Evolutionary conservation across 2,329 filamentous ascomycete genomes (phyloP), one percentile per base, ranked within the genome.

Genomic region (Colletotrichum navitas): DNA sequence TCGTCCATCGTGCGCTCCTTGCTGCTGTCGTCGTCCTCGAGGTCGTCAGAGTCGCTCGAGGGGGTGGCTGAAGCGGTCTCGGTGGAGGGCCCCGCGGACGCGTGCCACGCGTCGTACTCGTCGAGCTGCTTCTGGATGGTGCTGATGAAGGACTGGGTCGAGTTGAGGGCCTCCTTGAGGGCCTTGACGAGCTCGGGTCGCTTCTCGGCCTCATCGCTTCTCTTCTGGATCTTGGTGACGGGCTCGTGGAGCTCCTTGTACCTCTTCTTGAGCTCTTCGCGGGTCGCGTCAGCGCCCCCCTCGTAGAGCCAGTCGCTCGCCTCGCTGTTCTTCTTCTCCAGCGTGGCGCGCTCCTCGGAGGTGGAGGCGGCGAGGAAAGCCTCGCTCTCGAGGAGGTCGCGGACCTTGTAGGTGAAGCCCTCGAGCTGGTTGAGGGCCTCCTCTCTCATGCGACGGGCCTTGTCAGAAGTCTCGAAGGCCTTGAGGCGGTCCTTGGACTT

Each of bases 391-490:
- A 98, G 86, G 55, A 97, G 87, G 80, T 98, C 94, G 34, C 94
- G 91, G 36, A 93, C 89, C 77, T 91, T 92, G 86, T 99, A 99
- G 18, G 95, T 97, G 81, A 93, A 98, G 16, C 89, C 92, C 82
- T 99, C 96, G n/a, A 99, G 89, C 74, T 93, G 92, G 82, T 98
- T 99, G 68, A 98, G 85, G 1, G 93, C 90, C 80, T 98, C 95
- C 79, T 98, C 95, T 41, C 95, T 90, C 69, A 90, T 85, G 45
- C 90, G 83, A 62, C 95, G 92, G 36, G 92, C 90, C 75, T 88
- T 89, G 81, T 99, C 96, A 2, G 95, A 97, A 34, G 89, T 86
- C 75, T 97, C 94, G 77, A 99, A 98, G 5, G 94, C 92, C 77
- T 90, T 88, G 54, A 99, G 88, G 55, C 94, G 92, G 75, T 93